Evolutionary conservation across 2,329 filamentous ascomycete genomes (phyloP), one percentile per base, ranked within the genome.

Genomic region (Sarocladium oryzae): DNA sequence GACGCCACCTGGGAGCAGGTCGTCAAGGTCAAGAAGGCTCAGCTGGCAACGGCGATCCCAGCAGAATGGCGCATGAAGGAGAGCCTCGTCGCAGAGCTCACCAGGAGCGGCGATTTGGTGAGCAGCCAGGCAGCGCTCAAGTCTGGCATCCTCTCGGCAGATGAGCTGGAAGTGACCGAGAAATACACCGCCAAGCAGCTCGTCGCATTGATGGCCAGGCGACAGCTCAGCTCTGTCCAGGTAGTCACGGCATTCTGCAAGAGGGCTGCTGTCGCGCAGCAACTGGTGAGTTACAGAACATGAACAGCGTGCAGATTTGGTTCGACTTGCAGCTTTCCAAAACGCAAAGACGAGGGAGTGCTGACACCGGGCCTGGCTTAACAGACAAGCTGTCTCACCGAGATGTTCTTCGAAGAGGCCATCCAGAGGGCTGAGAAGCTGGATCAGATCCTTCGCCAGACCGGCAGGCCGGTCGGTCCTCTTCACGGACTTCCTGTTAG

Each of bases 401-500:
- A 79, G 53, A 69, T 79, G 1, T 72, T 79, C 53, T 78, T 80
- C 57, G 61, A 69, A 1, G 62, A 69, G 21, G 78, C 76, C 1
- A 61, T 81, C 2, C 52, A 60, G 2, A 62, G 64, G 4, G 78
- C 78, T 0, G 61, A 62, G 26, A 49, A 62, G 8, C 62, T 81
- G 2, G 79, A 82, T 60, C 57, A 66, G 2, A 61, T 60, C 71
- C 7, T 54, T 61, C 7, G 52, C 56, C 7, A 68, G 68, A 4
- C 68, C 71, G 0, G 66, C 69, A 55, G 63, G 73, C 0, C 82
- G 83, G 0, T 79, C 81, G 4, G 68, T 87, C 6, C 40, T 26
- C 23, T 43, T 3, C 82, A 86, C 63, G 84, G 83, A 2, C 66
- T 82, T 0, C 79, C 79, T 0, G 68, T 82, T 20, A 57, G 53